phyloP scores from a whole-genome alignment of 192 early-diverging fungal species.

The Mortierella alpina region DNA sequence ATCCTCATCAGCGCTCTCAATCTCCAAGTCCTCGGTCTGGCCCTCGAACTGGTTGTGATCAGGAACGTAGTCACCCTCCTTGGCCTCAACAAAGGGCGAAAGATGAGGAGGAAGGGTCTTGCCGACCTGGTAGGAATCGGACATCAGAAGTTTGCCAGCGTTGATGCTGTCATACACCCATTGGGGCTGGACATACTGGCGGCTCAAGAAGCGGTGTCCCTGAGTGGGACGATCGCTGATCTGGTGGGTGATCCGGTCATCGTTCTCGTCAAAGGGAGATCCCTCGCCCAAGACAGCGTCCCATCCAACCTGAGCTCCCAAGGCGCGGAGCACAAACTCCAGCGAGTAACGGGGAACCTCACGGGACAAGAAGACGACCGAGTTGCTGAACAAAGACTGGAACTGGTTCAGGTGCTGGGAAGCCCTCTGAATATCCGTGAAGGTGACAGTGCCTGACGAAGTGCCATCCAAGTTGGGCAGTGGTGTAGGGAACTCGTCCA shows the following conservation, averaged over 20 bases:
- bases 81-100: constrained; percentile 90
- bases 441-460: constrained; percentile 55
- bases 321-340: constrained; percentile 90
- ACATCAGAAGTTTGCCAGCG: constrained; percentile 75
- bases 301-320: constrained; percentile 94
- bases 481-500: constrained; percentile 65
- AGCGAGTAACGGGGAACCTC: constrained; percentile 94
- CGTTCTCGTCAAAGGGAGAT: constrained; percentile 81
- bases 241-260: constrained; percentile 90
- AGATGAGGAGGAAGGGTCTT: constrained; percentile 90
- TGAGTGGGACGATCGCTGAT: constrained; percentile 85
- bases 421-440: constrained; percentile 63
- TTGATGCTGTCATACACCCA: constrained; percentile 98
- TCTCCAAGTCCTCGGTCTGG: constrained; percentile 68
- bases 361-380: constrained; percentile 89
- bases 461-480: constrained; percentile 49
- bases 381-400: constrained; percentile 67
- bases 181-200: constrained; percentile 96
- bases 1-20: constrained; percentile 68
- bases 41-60: constrained; percentile 71
- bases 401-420: constrained; percentile 57
- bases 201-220: constrained; percentile 68
- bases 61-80: constrained; percentile 91
- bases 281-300: constrained; percentile 79
- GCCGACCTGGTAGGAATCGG: constrained; percentile 80